Evolutionary conservation across 768 basidiomycete genomes (phyloP), one percentile per base, ranked within the genome.

Genomic region (Naganishia vaughanmartiniae): DNA sequence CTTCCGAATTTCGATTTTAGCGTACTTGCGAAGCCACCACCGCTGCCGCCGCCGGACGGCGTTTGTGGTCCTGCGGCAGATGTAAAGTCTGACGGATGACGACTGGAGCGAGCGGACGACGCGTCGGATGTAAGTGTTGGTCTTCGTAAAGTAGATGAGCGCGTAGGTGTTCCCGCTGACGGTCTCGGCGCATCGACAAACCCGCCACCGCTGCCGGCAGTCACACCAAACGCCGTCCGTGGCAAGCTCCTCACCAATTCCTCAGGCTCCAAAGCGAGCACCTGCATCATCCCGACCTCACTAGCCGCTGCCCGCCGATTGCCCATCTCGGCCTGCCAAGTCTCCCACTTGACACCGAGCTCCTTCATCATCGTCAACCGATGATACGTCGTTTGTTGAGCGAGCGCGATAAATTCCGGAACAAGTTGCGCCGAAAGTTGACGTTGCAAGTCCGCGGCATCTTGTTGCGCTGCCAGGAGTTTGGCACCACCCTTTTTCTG

Each of bases 271-370:
- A 78, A 81, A 0, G 71, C 73, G 3, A 82, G 57, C 36, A 81
- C 36, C 14, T 45, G 58, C 34, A 75, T 76, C 31, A 82, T 76
- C 34, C 69, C 72, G 14, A 71, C 56, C 69, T 82, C 80, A 30
- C 76, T 75, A 30, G 76, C 72, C 65, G 80, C 79, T 36, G 77
- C 74, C 58, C 78, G 74, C 54, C 73, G 72, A 6, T 70, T 67
- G 0, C 79, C 76, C 65, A 77, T 74, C 54, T 82, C 81, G 3
- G 73, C 74, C 63, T 73, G 68, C 28, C 77, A 72, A 12, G 80
- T 82, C 28, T 79, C 79, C 75, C 76, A 82, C 54, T 80, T 73
- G 17, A 81, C 77, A 21, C 76, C 66, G 28, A 79, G 58, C 71
- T 82, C 80, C 66, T 82, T 82, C 45, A 81, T 65, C 17, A 58